Evolutionary conservation across 768 basidiomycete genomes (phyloP).

Genomic region (Lentinula detonsa): DNA sequence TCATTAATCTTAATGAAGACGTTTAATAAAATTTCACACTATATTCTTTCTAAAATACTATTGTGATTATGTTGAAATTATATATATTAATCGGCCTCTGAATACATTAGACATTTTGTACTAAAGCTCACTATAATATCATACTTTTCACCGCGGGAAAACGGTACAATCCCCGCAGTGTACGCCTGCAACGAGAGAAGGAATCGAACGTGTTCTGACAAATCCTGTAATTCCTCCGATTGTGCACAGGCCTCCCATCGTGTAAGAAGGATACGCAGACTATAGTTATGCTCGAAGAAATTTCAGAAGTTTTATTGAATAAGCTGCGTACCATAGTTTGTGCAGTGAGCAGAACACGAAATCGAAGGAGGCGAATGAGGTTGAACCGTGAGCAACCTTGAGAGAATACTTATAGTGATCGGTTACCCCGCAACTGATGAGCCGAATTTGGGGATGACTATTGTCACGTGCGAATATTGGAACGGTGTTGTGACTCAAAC

Average conservation of each 20-base stretch:
- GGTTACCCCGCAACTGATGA: not conserved
- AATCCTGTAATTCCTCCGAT: conserved; percentile 74
- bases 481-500: too few species aligned
- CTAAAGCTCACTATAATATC: too few species aligned
- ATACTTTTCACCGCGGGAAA: too few species aligned
- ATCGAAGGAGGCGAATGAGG: not conserved
- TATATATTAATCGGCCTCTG: too few species aligned
- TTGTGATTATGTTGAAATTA: too few species aligned
- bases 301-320: not conserved
- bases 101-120: too few species aligned
- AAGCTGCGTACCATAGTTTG: not conserved
- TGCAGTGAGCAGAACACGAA: not conserved
- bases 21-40: too few species aligned
- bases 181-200: conserved; percentile 81
- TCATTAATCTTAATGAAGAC: too few species aligned
- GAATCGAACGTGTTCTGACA: conserved; percentile 66
- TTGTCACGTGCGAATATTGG: too few species aligned
- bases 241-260: conserved; percentile 72
- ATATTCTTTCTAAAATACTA: too few species aligned
- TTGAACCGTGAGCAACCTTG: not conserved
- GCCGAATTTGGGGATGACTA: not conserved
- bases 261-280: conserved; percentile 79
- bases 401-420: too few species aligned
- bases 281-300: conserved; percentile 15
- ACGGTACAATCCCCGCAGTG: too few species aligned